These are phyloP conservation scores for Umbilicus rupestris DNA, from an alignment of 164 flowering plant genomes.

Conservation along the genomic window DNA sequence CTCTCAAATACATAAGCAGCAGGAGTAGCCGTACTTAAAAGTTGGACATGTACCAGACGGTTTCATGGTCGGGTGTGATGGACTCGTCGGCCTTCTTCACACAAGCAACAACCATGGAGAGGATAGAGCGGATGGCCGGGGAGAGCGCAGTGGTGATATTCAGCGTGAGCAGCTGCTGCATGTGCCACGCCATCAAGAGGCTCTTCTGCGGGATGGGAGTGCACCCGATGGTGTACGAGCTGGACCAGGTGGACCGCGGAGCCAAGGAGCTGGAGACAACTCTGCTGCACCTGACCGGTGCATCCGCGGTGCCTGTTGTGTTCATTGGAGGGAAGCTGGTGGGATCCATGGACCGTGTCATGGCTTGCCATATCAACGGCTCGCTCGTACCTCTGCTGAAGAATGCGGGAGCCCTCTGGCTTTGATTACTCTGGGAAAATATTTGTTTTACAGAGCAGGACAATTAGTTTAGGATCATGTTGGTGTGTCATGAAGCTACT, in stretches of 20 bases:
- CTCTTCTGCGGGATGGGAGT: constrained; percentile 6
- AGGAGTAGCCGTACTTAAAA: too few species aligned
- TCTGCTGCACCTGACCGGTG: neutral
- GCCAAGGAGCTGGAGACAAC: neutral
- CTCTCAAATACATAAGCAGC: too few species aligned
- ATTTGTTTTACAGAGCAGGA: constrained; percentile 1
- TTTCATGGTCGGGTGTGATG: neutral
- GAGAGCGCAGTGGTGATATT: constrained; percentile 9
- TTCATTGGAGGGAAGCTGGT: constrained; percentile 7
- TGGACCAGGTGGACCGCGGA: neutral
- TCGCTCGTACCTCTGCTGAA: constrained; percentile 1
- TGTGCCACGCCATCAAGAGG: constrained; percentile 7
- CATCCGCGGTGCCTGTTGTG: constrained; percentile 1
- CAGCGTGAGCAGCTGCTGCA: constrained; percentile 5
- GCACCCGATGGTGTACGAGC: constrained; percentile 4
- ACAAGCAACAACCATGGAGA: neutral
- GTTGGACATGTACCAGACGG: neutral
- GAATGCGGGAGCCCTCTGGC: constrained; percentile 7
- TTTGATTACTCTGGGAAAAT: constrained; percentile 2
- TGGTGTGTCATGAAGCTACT: neutral
- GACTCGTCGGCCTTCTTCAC: neutral
- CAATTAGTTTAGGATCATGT: too few species aligned
- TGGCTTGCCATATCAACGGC: constrained; percentile 9
- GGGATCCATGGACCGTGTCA: constrained; percentile 8
- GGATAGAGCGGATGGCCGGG: neutral